Percentiles rank a stretch among this genome's conserved stretches.
Evolutionary conservation across 495 filamentous ascomycete species (phyloP).

Genomic region (Penicillium longicatenatum): DNA sequence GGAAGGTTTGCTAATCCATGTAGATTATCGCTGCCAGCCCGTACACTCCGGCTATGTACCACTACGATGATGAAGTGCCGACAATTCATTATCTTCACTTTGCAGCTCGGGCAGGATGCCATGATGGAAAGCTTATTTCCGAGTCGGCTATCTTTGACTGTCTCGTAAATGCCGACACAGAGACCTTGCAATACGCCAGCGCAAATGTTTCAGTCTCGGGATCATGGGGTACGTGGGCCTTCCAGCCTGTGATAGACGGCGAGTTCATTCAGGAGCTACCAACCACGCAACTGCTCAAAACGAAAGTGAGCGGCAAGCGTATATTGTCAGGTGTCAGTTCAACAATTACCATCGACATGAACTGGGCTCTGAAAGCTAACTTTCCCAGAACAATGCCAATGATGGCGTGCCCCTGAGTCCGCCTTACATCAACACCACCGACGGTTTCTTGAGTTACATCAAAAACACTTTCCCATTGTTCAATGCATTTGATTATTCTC

Average conservation of each 20-base stretch:
- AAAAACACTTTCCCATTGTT: conserved; percentile 51
- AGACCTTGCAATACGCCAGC: conserved; percentile 58
- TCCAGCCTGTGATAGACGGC: conserved; percentile 66
- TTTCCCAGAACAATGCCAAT: conserved; percentile 49
- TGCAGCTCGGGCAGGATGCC: conserved; percentile 53
- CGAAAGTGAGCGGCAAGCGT: conserved; percentile 53
- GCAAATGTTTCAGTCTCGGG: conserved; percentile 47
- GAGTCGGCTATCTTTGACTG: conserved; percentile 50
- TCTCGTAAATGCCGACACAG: conserved; percentile 51
- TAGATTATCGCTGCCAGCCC: conserved; percentile 55
- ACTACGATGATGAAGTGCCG: conserved; percentile 53
- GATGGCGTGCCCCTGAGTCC: conserved; percentile 56
- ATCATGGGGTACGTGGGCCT: conserved; percentile 56
- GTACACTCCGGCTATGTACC: conserved; percentile 51
- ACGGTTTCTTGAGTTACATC: conserved; percentile 47
- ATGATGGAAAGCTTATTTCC: conserved; percentile 19
- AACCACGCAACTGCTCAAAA: conserved; percentile 49
- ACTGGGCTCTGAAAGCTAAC: neutral
- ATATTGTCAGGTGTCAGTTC: conserved; percentile 49
- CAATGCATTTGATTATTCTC: conserved; percentile 43
- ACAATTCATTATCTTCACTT: conserved; percentile 58
- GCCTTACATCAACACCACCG: conserved; percentile 50
- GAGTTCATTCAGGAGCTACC: conserved; percentile 55
- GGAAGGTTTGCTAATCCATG: neutral
- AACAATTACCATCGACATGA: neutral